Evolutionary conservation across 2,329 filamentous ascomycete genomes (phyloP), one percentile per base, ranked within the genome.

Genomic region (Cercospora janseana): DNA sequence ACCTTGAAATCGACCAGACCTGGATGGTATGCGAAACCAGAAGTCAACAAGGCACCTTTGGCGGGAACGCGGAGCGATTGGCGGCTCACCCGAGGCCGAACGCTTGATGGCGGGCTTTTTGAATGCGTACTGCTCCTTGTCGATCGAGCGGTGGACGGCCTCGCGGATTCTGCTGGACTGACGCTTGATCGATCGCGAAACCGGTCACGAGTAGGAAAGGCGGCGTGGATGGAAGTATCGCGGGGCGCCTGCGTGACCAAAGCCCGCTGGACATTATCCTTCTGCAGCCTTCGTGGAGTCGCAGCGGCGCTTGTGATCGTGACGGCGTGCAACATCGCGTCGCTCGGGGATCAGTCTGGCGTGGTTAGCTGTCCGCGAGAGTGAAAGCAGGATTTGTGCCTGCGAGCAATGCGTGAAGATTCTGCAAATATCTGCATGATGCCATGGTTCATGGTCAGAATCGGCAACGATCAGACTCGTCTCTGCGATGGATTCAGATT

Each of bases 11-110:
- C 60, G 37, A 57, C 61, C 6, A 62, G 49, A 8, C 53, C 49
- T 4, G 55, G 56, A 45, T 61, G 60, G 18, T 62, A 62, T 1
- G 59, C 40, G 21, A 61, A 62, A 2, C 60, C 59, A 4, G 54
- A 55, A 12, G 54, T 54, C 16, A 62, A 46, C n/a, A 52, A 46
- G 3, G 54, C 21, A 10, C 60, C 60, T 46, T 52, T 60, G 13
- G 60, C 60, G 12, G 52, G 34, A 4, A 62, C 49, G 8, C 51
- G 54, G 6, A 62, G 37, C 5, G 48, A 50, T n/a, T n/a, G n/a
- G 15, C 23, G 46, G 4, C 35, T 27, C 41, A 38, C 38, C 21
- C 21, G 29, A 6, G 46, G 35, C 20, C 38, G 29, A 13, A 24
- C 21, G 31, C 42, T 43, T 38, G 26, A 31, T 6, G 16, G n/a